These are phyloP conservation scores for Clarkia xantiana DNA, from an alignment of 345 rosid species.

Conservation along the genomic window DNA sequence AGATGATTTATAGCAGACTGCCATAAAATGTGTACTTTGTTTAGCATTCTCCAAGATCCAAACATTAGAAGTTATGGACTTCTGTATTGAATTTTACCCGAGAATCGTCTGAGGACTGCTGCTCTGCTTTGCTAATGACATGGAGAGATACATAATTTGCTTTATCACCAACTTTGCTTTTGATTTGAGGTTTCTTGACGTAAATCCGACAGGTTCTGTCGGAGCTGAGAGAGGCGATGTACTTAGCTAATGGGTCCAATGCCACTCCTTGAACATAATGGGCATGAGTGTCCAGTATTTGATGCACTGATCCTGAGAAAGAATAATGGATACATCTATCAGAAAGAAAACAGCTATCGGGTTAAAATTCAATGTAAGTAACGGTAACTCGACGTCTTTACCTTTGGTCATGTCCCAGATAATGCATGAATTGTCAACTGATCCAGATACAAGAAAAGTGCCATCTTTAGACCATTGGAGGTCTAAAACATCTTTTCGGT, in stretches of 20 bases:
- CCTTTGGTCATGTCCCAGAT: slow-evolving; percentile 95
- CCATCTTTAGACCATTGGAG: slow-evolving; percentile 82
- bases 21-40: neutral
- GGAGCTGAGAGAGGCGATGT: slow-evolving; percentile 78
- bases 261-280: slow-evolving; percentile 99
- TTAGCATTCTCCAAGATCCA: neutral
- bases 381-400: slow-evolving; percentile 11
- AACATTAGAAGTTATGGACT: slow-evolving; percentile 5
- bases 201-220: slow-evolving; percentile 93
- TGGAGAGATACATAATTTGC: slow-evolving; percentile 66
- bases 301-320: slow-evolving; percentile 69
- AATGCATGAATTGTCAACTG: slow-evolving; percentile 95
- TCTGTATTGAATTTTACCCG: slow-evolving; percentile 32
- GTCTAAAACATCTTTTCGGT: slow-evolving; percentile 84
- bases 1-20: slow-evolving; percentile 62
- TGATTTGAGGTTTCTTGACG: slow-evolving; percentile 51
- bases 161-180: slow-evolving; percentile 51
- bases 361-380: neutral
- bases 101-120: slow-evolving; percentile 37
- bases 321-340: slow-evolving; percentile 5
- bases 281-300: slow-evolving; percentile 72
- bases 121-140: slow-evolving; percentile 64
- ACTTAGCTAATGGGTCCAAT: slow-evolving; percentile 85
- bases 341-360: slow-evolving; percentile 2
- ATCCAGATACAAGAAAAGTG: slow-evolving; percentile 71